Conservation (phyloP, 139 green algal species). For the Gonium pectorale region DNA sequence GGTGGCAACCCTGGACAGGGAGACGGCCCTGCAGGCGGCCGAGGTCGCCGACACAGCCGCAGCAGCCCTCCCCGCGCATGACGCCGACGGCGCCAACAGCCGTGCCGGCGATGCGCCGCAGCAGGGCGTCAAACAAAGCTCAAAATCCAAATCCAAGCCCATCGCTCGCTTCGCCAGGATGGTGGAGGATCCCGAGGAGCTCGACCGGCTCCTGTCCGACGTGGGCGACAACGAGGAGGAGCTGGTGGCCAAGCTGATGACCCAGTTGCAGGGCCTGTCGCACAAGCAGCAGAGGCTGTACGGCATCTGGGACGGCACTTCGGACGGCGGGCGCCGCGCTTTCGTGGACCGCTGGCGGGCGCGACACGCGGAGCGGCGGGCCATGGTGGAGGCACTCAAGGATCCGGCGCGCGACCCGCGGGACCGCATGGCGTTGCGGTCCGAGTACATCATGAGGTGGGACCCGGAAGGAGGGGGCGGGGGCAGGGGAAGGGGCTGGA, state of each 20-base stretch:
- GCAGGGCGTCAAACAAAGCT: not conserved
- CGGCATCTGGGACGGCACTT: slow-evolving; percentile 30
- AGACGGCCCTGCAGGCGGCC: too few relatives aligned
- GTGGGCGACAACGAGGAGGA: slow-evolving; percentile 30
- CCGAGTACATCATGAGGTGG: slow-evolving; percentile 36
- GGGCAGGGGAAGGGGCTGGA: too few relatives aligned
- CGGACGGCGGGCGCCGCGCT: not conserved
- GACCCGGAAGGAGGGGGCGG: too few relatives aligned
- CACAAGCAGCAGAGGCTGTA: slow-evolving; percentile 38
- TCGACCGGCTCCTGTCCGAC: not conserved
- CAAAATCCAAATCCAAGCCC: not conserved
- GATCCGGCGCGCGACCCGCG: not conserved
- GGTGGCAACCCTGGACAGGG: too few relatives aligned
- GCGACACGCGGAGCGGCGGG: slow-evolving; percentile 30
- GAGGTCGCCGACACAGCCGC: too few relatives aligned
- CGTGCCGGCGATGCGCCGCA: too few relatives aligned
- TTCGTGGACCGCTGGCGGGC: slow-evolving; percentile 26
- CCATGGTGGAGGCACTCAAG: not conserved
- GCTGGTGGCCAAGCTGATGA: slow-evolving; percentile 12
- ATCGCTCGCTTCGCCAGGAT: not conserved
- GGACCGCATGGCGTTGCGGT: slow-evolving; percentile 32
- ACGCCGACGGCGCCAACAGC: too few relatives aligned
- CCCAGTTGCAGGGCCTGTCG: slow-evolving; percentile 34
- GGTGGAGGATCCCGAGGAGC: not conserved
- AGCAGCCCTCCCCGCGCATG: too few relatives aligned